A percentile compares a stretch with the other conserved stretches of the same genome.
These are phyloP conservation scores for Digitaria exilis DNA, from an alignment of 202 grass and related monocot species.

Conservation along the genomic window DNA sequence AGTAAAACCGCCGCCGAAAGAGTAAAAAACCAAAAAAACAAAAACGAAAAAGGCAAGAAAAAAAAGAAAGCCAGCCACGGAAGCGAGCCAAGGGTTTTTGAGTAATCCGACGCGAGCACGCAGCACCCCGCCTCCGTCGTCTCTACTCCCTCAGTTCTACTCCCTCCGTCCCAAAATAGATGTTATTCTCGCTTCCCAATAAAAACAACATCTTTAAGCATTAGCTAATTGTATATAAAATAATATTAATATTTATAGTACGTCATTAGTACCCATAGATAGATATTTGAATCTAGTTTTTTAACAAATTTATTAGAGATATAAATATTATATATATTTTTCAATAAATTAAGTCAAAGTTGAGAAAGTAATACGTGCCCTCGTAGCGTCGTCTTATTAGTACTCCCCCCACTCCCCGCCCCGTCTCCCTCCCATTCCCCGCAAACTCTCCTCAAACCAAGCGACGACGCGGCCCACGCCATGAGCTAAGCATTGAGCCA, in stretches of 20 bases:
- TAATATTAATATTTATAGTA: too few relatives aligned
- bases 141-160: neutral
- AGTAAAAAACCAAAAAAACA: neutral
- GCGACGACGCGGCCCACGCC: constrained; percentile 22
- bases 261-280: too few relatives aligned
- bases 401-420: neutral
- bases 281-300: too few relatives aligned
- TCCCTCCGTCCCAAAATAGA: too few relatives aligned
- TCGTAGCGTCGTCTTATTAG: too few relatives aligned
- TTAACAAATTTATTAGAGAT: too few relatives aligned
- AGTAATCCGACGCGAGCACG: constrained; percentile 40
- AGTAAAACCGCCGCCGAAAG: constrained; percentile 28
- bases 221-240: too few relatives aligned
- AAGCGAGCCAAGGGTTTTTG: constrained; percentile 58
- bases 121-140: neutral
- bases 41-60: neutral
- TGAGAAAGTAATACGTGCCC: too few relatives aligned
- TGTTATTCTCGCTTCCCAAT: too few relatives aligned
- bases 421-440: neutral
- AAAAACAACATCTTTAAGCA: too few relatives aligned
- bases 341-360: too few relatives aligned
- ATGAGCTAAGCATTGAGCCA: constrained; percentile 29
- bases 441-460: constrained; percentile 12
- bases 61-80: neutral
- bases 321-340: too few relatives aligned